These are phyloP conservation scores for Paraglomus occultum DNA, from an alignment of 192 early-diverging fungal genomes.

Conservation along the genomic window DNA sequence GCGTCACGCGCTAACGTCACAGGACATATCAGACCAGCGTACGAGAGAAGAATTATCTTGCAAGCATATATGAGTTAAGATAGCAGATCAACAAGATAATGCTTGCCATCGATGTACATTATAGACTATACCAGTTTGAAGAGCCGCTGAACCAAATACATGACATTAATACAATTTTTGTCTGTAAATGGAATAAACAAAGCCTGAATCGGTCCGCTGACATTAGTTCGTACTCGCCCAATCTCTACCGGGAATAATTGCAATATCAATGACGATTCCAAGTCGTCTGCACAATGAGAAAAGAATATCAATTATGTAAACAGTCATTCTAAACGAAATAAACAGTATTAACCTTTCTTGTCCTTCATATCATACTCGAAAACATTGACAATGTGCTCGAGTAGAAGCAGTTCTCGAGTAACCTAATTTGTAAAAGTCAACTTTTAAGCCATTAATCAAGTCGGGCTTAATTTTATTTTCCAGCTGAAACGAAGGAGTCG, in stretches of 20 bases:
- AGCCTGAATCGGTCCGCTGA: conserved; percentile 9
- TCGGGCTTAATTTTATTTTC: background rate
- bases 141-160: conserved; percentile 6
- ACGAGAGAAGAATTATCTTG: conserved; percentile 26
- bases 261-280: background rate
- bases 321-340: background rate
- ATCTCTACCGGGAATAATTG: background rate
- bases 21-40: conserved; percentile 16
- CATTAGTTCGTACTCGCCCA: conserved; percentile 7
- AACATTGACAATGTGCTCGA: conserved; percentile 8
- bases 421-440: background rate
- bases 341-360: conserved; percentile 13
- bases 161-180: conserved; percentile 8
- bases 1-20: conserved; percentile 2
- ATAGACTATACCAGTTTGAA: conserved; percentile 10
- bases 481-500: background rate
- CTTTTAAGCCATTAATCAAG: background rate
- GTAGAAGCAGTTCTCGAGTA: background rate
- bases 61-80: background rate
- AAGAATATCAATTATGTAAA: background rate
- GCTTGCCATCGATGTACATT: background rate
- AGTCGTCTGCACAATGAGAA: background rate
- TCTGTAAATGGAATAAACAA: background rate
- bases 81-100: background rate
- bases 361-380: background rate